phyloP scores from a whole-genome alignment of 441 rosid genomes.

The Isatis lusitanica region DNA sequence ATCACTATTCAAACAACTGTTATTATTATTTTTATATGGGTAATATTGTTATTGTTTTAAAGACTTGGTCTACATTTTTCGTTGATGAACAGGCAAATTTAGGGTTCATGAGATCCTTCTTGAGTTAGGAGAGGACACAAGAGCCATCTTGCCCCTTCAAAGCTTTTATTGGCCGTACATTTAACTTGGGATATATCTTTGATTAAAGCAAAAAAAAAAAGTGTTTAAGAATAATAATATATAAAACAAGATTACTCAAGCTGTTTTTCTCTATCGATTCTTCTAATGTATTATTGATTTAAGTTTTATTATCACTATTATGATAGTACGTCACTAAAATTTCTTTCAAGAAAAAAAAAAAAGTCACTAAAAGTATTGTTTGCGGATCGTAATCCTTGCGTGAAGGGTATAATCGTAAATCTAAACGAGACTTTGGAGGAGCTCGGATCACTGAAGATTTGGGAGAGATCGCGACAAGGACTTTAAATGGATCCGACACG shows the following conservation, averaged over 20 bases:
- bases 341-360: too few species aligned
- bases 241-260: not conserved
- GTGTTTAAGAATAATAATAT: not conserved
- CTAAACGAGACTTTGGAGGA: not conserved
- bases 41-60: not conserved
- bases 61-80: constrained; percentile 1
- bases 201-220: not conserved
- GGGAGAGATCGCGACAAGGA: constrained; percentile 22
- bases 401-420: not conserved
- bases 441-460: constrained; percentile 23
- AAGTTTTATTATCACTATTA: not conserved
- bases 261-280: not conserved
- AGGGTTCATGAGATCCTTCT: constrained; percentile 20
- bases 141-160: constrained; percentile 34
- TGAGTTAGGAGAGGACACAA: constrained; percentile 12
- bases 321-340: not conserved
- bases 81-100: not conserved
- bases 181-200: not conserved
- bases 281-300: constrained; percentile 7
- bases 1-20: not conserved
- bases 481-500: constrained; percentile 18
- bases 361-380: too few species aligned
- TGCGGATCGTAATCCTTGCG: not conserved
- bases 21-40: not conserved
- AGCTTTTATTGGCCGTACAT: constrained; percentile 14